phyloP scores from a whole-genome alignment of 306 rosid genomes.

The Dalbergia cultrata region DNA sequence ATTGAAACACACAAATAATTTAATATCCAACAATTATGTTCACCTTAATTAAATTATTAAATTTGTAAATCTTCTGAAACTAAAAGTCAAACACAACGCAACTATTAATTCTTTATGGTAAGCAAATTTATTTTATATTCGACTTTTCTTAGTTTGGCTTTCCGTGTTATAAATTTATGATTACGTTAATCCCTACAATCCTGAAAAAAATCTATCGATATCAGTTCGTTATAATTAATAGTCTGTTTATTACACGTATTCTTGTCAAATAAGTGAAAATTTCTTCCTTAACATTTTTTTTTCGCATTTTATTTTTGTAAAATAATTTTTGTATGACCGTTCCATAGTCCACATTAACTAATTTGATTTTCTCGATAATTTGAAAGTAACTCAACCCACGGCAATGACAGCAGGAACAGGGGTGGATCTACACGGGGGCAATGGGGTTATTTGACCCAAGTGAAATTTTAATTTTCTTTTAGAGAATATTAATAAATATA shows the following conservation, averaged over 20 bases:
- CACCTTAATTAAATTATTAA: too few relatives aligned
- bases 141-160: neutral
- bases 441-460: too few relatives aligned
- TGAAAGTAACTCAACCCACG: too few relatives aligned
- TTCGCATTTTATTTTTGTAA: neutral
- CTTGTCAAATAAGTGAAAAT: neutral
- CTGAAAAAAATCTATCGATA: neutral
- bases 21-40: too few relatives aligned
- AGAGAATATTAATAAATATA: too few relatives aligned
- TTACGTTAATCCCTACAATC: neutral
- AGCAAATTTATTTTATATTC: neutral
- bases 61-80: neutral
- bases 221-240: neutral
- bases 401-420: too few relatives aligned
- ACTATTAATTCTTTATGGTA: neutral
- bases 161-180: neutral
- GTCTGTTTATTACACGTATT: neutral
- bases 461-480: too few relatives aligned
- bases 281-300: neutral
- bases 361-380: neutral
- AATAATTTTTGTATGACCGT: neutral
- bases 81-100: neutral
- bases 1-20: too few relatives aligned
- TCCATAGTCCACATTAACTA: neutral
- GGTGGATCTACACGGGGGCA: too few relatives aligned